Evolutionary conservation across 306 rosid genomes (phyloP), one percentile per base, ranked within the genome.

Genomic region (Astragalus membranaceus): DNA sequence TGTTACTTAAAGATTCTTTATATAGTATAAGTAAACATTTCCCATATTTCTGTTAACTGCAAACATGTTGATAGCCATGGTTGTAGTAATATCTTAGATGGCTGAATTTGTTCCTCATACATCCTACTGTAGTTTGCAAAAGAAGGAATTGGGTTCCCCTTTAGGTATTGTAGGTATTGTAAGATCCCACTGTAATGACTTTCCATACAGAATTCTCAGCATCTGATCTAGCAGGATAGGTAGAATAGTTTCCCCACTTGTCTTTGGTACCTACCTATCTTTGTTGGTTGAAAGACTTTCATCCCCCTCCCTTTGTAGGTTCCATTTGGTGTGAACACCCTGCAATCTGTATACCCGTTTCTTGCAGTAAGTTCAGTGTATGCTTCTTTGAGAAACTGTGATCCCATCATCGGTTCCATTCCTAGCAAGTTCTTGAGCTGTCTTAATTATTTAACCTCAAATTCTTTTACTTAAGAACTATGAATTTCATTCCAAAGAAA

Each of bases 1-100:
- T 94, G 72, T 75, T 75, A 8, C 20, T 36, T 54, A 2, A 11
- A 6, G 5, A 26, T 39, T 69, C 4, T 52, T 46, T 39, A 39
- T 17, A 5, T 16, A 14, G 10, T 10, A 16, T 7, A 44, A 16
- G 30, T 26, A 42, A 13, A 4, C 5, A 4, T 5, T 47, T 33
- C 6, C 42, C 36, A 46, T 63, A 23, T 23, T 72, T 71, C n/a
- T 20, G 1, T 55, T 64, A 5, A 59, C 36, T 39, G 33, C 1
- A 15, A 48, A 49, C 11, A 17, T 47, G 17, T 74, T 60, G 59
- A 54, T 52, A n/a, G 36, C 7, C 6, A 12, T 73, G 32, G 26
- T 8, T 57, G 11, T 41, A 10, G 61, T 15, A 33, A 49, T 39
- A 35, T 29, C 74, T 43, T 60, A n/a, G 54, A 41, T 30, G 12